phyloP scores from a whole-genome alignment of 139 green algal species.

The Ettlia oleoabundans region DNA sequence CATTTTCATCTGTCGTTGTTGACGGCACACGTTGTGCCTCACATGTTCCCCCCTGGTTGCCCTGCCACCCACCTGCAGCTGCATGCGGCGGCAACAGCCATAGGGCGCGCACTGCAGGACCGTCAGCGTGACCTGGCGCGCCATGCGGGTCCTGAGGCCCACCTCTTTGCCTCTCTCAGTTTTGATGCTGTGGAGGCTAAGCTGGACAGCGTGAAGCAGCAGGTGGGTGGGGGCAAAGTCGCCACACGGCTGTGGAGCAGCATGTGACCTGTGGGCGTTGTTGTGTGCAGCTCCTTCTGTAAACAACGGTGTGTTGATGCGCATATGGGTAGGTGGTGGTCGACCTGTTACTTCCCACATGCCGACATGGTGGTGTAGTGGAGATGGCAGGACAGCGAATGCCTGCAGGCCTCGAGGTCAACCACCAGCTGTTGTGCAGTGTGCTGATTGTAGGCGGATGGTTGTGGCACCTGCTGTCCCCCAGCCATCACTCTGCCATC shows the following conservation, averaged over 20 bases:
- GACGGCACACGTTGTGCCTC: background rate
- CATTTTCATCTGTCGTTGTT: background rate
- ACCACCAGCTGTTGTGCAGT: too few species aligned
- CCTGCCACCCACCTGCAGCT: slow-evolving; percentile 18
- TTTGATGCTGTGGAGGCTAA: slow-evolving; percentile 32
- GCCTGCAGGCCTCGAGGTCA: too few species aligned
- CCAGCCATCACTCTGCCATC: too few species aligned
- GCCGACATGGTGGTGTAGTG: too few species aligned
- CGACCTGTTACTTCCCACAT: too few species aligned
- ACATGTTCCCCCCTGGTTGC: background rate
- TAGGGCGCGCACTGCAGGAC: slow-evolving; percentile 22
- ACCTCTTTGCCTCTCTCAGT: slow-evolving; percentile 1
- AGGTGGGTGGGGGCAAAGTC: slow-evolving; percentile 7
- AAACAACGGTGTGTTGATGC: too few species aligned
- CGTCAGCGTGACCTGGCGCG: slow-evolving; percentile 5
- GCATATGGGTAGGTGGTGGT: too few species aligned
- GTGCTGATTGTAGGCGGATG: background rate
- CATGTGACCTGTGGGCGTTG: background rate
- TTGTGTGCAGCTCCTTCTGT: too few species aligned
- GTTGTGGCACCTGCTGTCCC: too few species aligned
- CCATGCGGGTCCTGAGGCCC: background rate
- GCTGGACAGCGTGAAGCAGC: slow-evolving; percentile 34
- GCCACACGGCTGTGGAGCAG: background rate
- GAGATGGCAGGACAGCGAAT: too few species aligned
- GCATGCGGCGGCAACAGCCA: background rate